Base-by-base conservation (phyloP, 495 filamentous ascomycete species). In the Cladorrhinum samala region DNA sequence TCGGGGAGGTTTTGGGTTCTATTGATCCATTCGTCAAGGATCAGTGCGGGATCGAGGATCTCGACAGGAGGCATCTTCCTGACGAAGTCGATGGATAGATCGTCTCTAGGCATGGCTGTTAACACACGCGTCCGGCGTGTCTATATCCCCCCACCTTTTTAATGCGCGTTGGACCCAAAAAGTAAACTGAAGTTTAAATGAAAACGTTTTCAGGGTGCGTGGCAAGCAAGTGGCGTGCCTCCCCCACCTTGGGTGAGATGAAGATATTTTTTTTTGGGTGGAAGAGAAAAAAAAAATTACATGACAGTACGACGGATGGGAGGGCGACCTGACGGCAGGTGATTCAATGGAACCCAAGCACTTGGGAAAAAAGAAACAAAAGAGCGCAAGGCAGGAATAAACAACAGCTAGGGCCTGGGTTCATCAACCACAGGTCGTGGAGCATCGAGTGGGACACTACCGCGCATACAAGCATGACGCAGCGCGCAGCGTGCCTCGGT, bases 21-120 rank as follows among this genome's bases (percentile, higher is more conserved):
- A 70, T 95, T 88, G 49, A 91, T 83, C 69, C 92, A 98, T 61
- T 94, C 87, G 60, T 97, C 93, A 44, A 98, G 81, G 50, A 98
- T 88, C 46, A 89, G 78, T 27, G 89, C 88, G 57, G 90, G 84
- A 72, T 98, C 93, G 59, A 75, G 70, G 49, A 70, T 62, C 57
- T 80, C 78, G 64, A 63, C 68, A 17, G 72, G 76, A 49, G 74
- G 76, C 70, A 76, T 74, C 67, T 67, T 77, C 66, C 70, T 69
- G 49, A 76, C 72, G 66, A 79, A 77, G 64, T 80, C 78, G 70
- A 82, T 82, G 55, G 75, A 73, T 52, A 82, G 68, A 56, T 82
- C 78, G 78, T 82, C 78, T 79, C 78, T 79, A 68, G 78, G 77
- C 78, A 82, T 82, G 65, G 65, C 63, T 58, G 72, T 72, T 73